Conservation (phyloP, 2,329 filamentous ascomycete species). For the Colletotrichum noveboracense region DNA sequence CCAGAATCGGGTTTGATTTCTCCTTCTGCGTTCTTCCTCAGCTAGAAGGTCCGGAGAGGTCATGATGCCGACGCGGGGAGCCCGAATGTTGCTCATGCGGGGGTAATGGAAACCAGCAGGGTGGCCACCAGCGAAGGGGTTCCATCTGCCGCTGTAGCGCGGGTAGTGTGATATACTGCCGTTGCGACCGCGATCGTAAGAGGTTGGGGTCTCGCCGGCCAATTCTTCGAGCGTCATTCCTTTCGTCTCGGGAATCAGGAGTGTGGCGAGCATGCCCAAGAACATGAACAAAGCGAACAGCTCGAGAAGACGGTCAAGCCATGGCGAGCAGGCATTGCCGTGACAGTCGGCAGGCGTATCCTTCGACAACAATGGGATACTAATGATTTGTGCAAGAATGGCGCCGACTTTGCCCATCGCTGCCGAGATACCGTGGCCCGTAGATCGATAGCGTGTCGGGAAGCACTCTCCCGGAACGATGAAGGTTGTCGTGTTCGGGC, state of each 20-base stretch:
- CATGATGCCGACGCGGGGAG: slow-evolving; percentile 46
- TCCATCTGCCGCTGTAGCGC: slow-evolving; percentile 41
- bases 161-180: slow-evolving; percentile 48
- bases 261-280: slow-evolving; percentile 68
- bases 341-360: slow-evolving; percentile 56
- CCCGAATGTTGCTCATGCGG: slow-evolving; percentile 34
- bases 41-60: slow-evolving; percentile 43
- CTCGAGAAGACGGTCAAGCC: slow-evolving; percentile 76
- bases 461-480: slow-evolving; percentile 70
- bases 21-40: slow-evolving; percentile 19
- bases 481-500: slow-evolving; percentile 71
- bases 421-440: slow-evolving; percentile 69
- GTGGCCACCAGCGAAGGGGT: slow-evolving; percentile 54
- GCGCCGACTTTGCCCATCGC: slow-evolving; percentile 72
- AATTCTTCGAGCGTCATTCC: slow-evolving; percentile 75
- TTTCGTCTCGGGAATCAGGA: slow-evolving; percentile 82
- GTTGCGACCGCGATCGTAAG: slow-evolving; percentile 56
- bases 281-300: slow-evolving; percentile 85
- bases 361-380: slow-evolving; percentile 64
- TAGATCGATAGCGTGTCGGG: slow-evolving; percentile 66
- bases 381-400: slow-evolving; percentile 70
- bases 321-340: slow-evolving; percentile 55
- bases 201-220: slow-evolving; percentile 69
- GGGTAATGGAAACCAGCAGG: slow-evolving; percentile 57
- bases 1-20: slow-evolving; percentile 16